These are phyloP conservation scores for Wickerhamomyces canadensis DNA, from an alignment of 805 yeast species.

Conservation along the genomic window DNA sequence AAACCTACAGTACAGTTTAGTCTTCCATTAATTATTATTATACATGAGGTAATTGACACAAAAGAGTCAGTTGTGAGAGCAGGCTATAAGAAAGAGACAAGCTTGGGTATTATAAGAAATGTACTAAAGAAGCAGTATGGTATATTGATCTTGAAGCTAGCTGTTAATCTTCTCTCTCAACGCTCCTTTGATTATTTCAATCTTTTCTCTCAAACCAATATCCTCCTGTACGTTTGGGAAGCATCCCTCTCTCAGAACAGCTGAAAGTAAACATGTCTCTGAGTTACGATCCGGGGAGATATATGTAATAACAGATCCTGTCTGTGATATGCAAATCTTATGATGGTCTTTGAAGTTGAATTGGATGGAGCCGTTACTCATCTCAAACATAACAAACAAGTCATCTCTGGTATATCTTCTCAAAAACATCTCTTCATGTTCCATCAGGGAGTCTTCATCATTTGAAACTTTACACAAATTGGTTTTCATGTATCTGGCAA, in stretches of 20 bases:
- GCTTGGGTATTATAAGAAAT: too few relatives aligned
- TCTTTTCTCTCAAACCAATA: slow-evolving; percentile 39
- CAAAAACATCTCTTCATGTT: slow-evolving; percentile 66
- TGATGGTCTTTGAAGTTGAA: slow-evolving; percentile 95
- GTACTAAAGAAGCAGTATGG: too few relatives aligned
- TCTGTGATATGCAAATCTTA: slow-evolving; percentile 73
- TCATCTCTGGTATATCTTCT: slow-evolving; percentile 78
- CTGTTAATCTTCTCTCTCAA: slow-evolving; percentile 33
- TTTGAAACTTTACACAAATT: slow-evolving; percentile 78
- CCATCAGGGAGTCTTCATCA: slow-evolving; percentile 38
- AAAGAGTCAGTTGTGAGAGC: too few relatives aligned
- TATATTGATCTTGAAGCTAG: slow-evolving; percentile 1
- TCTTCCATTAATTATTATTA: too few relatives aligned
- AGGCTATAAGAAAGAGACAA: too few relatives aligned
- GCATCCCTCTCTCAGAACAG: slow-evolving; percentile 41
- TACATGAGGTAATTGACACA: too few relatives aligned
- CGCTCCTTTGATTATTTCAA: slow-evolving; percentile 61
- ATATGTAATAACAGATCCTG: slow-evolving; percentile 73
- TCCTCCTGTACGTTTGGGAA: slow-evolving; percentile 41
- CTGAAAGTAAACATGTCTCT: slow-evolving; percentile 54
- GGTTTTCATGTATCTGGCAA: slow-evolving; percentile 87
- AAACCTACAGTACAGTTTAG: too few relatives aligned
- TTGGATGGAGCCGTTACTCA: slow-evolving; percentile 89
- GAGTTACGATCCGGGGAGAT: slow-evolving; percentile 73
- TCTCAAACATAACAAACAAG: slow-evolving; percentile 83